These are phyloP conservation scores for Ustilago lituana DNA, from an alignment of 1,284 basidiomycete species.

Conservation along the genomic window DNA sequence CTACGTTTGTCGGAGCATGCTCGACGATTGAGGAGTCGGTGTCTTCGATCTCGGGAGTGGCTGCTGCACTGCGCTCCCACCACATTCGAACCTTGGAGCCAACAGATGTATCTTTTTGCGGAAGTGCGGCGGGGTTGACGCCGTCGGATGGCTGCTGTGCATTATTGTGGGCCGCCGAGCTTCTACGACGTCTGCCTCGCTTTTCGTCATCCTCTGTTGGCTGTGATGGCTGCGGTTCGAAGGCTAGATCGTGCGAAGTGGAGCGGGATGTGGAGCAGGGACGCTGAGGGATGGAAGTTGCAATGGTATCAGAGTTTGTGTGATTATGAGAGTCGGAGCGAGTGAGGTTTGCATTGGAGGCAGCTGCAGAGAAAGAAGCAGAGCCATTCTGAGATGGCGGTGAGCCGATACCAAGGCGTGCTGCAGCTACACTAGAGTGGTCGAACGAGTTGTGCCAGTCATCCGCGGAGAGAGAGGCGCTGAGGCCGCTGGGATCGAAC, in stretches of 20 bases:
- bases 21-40: slow-evolving; percentile 22
- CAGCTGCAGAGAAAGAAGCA: slow-evolving; percentile 14
- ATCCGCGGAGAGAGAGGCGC: slow-evolving; percentile 46
- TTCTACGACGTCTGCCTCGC: slow-evolving; percentile 39
- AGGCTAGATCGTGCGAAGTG: slow-evolving; percentile 8
- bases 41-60: slow-evolving; percentile 12
- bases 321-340: slow-evolving; percentile 26
- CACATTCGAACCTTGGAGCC: slow-evolving; percentile 50
- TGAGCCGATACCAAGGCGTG: slow-evolving; percentile 44
- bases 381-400: slow-evolving; percentile 32
- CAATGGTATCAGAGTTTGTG: slow-evolving; percentile 16
- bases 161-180: slow-evolving; percentile 20
- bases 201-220: slow-evolving; percentile 3
- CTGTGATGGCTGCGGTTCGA: background rate
- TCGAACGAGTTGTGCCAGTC: slow-evolving; percentile 51
- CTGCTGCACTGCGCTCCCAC: slow-evolving; percentile 44
- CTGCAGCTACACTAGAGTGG: slow-evolving; percentile 43
- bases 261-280: slow-evolving; percentile 7
- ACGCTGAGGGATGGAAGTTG: slow-evolving; percentile 6
- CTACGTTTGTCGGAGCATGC: background rate
- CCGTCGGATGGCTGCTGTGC: background rate
- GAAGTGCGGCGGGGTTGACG: slow-evolving; percentile 7
- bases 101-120: slow-evolving; percentile 38
- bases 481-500: slow-evolving; percentile 50
- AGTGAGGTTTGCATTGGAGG: slow-evolving; percentile 34